Base-by-base conservation (phyloP, 495 filamentous ascomycete species). In the Aspergillus nanangensis region DNA sequence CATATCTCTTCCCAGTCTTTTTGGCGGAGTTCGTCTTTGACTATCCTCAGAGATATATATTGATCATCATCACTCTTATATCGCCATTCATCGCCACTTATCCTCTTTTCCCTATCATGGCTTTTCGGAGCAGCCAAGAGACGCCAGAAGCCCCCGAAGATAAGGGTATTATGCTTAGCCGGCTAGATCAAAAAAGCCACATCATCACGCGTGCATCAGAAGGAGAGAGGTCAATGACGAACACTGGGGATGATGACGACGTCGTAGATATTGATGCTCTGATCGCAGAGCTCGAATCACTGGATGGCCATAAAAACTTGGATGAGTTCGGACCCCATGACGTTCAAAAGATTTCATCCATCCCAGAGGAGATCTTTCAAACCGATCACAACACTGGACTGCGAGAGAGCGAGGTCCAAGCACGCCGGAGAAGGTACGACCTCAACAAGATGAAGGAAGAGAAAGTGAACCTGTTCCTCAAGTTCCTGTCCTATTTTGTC, bases 381-480 rank as follows among this genome's bases (percentile, higher is more conserved):
- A 94, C 89, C 10, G 78, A 89, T 51, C 81, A 79, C 22, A 75
- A 74, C 38, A 55, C 61, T 19, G 90, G 90, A 76, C 78, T 95
- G 8, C 84, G 76, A n/a, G 71, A 81, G 21, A 46, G 61, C n/a
- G 84, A 94, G 65, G 86, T 92, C 18, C 35, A 66, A 34, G 56
- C 69, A 47, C 81, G 87, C 23, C 81, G 87, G 39, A 87, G 78
- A 63, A 89, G 86, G 66, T 89, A 85, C 67, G 90, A 90, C 65
- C 72, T 86, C 58, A 95, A 95, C 57, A 79, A 86, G 62, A 84
- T 95, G 83, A 90, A 87, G 66, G 86, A 92, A 65, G 86, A 92
- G 69, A 93, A 89, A 67, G 80, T 84, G 60, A 92, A 88, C 54
- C 60, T 88, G n/a, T 62, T 90, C 39, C 73, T 91, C 51, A 90